Evolutionary conservation across 1,284 basidiomycete genomes (phyloP), one percentile per base, ranked within the genome.

Genomic region (Phellopilus nigrolimitatus): DNA sequence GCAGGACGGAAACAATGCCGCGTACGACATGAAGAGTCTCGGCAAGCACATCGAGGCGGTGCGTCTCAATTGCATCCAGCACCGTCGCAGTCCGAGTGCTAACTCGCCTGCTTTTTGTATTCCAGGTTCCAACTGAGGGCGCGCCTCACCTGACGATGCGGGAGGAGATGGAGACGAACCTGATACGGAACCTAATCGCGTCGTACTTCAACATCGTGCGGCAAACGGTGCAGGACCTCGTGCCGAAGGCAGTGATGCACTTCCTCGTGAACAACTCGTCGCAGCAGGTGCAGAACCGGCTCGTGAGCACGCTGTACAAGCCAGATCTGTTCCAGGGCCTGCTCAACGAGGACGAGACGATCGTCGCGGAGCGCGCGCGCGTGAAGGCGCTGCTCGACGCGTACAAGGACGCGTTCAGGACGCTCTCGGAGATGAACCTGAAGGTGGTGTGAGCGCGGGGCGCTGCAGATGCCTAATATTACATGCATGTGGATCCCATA

Each of bases 21-120:
- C 91, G 33, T 98, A 84, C 68, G 95, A 99, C 67, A 99, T 99
- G 97, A 97, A 95, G 78, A 95, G 92, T 64, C 74, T 99, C 44
- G 93, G 95, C 54, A 95, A 89, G 71, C 95, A 99, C 62, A 89
- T 95, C 56, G 92, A 95, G 69, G 87, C 89, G 59, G 88, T 93
- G 61, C 75, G 88, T 81, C 9, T 39, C 19, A 36, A 25, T 33
- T 39, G 15, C 46, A 17, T 19, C 34, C 38, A 39, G 30, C n/a
- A n/a, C n/a, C n/a, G n/a, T n/a, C n/a, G n/a, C n/a, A n/a, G n/a
- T n/a, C n/a, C n/a, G n/a, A n/a, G n/a, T n/a, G n/a, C n/a, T n/a
- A n/a, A n/a, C n/a, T 45, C 22, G 27, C 44, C 47, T 33, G n/a
- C 47, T 22, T 50, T 22, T 7, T 41, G n/a, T 44, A 31, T 43